Evolutionary conservation across 2,329 filamentous ascomycete species (phyloP).

Genomic region (Blastomyces parvus): DNA sequence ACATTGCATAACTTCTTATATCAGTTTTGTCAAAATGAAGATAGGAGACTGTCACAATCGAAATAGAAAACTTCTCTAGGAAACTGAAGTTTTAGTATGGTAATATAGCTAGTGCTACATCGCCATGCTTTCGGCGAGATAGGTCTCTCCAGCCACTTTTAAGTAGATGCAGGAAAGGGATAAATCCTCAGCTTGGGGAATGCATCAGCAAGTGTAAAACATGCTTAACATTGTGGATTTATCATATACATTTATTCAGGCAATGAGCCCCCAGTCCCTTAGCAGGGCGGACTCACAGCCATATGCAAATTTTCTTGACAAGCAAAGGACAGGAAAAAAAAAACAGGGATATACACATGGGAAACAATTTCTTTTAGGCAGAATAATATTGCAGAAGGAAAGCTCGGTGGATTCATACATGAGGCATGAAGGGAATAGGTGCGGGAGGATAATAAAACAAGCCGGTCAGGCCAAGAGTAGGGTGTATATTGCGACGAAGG

Average conservation of each 20-base stretch:
- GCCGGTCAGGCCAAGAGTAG: background rate
- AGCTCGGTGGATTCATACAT: too few relatives aligned
- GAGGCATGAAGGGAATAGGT: background rate
- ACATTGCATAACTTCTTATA: background rate
- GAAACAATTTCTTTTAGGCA: background rate
- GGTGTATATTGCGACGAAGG: background rate
- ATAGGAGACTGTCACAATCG: background rate
- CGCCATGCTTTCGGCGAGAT: background rate
- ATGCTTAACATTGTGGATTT: background rate
- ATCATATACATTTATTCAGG: background rate
- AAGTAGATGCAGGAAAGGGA: background rate
- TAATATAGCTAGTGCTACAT: background rate
- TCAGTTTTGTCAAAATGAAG: background rate
- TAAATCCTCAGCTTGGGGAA: background rate
- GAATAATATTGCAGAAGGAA: too few relatives aligned
- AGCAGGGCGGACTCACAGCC: background rate
- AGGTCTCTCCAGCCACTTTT: background rate
- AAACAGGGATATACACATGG: background rate
- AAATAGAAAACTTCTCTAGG: background rate
- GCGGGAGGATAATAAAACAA: too few relatives aligned
- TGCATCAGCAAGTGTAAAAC: too few relatives aligned
- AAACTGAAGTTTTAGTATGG: background rate
- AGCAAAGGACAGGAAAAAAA: background rate
- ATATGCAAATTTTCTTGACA: background rate
- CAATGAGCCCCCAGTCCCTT: background rate